phyloP scores from a whole-genome alignment of 306 rosid species.

The Acacia confusa region DNA sequence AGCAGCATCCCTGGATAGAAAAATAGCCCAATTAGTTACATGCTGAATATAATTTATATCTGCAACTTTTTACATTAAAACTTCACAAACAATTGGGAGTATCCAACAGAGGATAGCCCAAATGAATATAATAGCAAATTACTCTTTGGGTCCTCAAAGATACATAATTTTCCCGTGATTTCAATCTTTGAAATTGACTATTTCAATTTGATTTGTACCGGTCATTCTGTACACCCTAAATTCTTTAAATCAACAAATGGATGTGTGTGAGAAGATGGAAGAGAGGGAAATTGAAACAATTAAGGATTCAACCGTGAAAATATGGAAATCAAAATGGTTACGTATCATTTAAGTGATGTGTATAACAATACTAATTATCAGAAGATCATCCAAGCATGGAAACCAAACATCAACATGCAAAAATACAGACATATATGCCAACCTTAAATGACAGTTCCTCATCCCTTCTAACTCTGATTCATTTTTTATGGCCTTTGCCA shows the following conservation, averaged over 20 bases:
- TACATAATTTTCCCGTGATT: neutral
- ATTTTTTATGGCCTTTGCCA: constrained; percentile 88
- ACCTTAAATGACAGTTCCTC: constrained; percentile 85
- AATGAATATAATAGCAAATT: constrained; percentile 7
- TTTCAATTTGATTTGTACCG: neutral
- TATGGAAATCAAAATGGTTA: neutral
- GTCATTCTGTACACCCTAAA: neutral
- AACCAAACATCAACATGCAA: constrained; percentile 27
- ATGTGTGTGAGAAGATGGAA: neutral
- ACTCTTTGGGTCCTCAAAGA: neutral
- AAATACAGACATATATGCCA: constrained; percentile 30
- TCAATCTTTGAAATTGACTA: neutral
- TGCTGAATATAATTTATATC: constrained; percentile 8
- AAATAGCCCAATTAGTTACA: constrained; percentile 33
- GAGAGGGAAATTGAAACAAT: neutral
- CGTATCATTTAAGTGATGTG: neutral
- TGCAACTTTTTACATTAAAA: neutral
- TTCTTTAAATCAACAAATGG: neutral
- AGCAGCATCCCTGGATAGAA: constrained; percentile 84
- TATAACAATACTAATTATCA: neutral
- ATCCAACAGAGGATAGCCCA: constrained; percentile 13
- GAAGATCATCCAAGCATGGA: constrained; percentile 21
- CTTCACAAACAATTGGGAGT: constrained; percentile 15
- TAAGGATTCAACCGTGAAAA: neutral
- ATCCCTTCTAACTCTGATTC: constrained; percentile 83